A percentile compares a stretch with the other conserved stretches of the same genome.
phyloP scores from a whole-genome alignment of 108 stramenopile genomes.

The Cylindrotheca closterium region DNA sequence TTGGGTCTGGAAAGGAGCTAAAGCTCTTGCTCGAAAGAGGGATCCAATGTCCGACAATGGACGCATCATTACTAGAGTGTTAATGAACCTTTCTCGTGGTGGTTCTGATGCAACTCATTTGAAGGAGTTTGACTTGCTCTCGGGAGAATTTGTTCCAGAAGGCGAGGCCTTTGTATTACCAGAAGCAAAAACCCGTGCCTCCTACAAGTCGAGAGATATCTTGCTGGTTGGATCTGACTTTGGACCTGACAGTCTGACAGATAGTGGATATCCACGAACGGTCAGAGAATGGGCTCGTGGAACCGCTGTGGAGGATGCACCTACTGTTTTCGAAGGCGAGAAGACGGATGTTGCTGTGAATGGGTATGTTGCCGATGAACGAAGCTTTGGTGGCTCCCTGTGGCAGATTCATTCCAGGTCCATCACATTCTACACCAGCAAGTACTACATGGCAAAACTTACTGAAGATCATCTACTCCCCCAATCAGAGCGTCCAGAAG shows the following conservation, averaged over 20 bases:
- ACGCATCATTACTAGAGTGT: constrained; percentile 50
- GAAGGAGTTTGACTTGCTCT: constrained; percentile 87
- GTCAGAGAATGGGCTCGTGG: constrained; percentile 90
- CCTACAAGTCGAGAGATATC: constrained; percentile 62
- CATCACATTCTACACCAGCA: constrained; percentile 85
- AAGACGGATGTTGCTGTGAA: constrained; percentile 79
- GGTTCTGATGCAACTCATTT: constrained; percentile 87
- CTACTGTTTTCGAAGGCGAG: constrained; percentile 87
- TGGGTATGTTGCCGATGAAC: constrained; percentile 65
- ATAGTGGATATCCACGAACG: constrained; percentile 88
- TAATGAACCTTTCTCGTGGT: constrained; percentile 78
- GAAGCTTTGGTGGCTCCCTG: constrained; percentile 64
- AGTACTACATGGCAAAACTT: constrained; percentile 52
- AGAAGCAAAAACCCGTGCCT: constrained; percentile 76
- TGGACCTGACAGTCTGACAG: constrained; percentile 67
- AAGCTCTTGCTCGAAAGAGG: constrained; percentile 47
- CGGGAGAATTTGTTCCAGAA: constrained; percentile 71
- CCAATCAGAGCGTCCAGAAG: constrained; percentile 39
- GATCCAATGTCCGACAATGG: constrained; percentile 52
- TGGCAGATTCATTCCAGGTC: constrained; percentile 71
- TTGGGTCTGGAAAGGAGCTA: constrained; percentile 90
- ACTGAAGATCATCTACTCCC: constrained; percentile 49
- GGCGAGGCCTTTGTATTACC: constrained; percentile 55
- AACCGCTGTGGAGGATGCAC: constrained; percentile 79
- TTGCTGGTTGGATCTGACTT: constrained; percentile 64